A percentile compares a stretch with the other conserved stretches of the same genome.
Evolutionary conservation across 177 flowering plant genomes (phyloP).

Genomic region (Tripterygium wilfordii): DNA sequence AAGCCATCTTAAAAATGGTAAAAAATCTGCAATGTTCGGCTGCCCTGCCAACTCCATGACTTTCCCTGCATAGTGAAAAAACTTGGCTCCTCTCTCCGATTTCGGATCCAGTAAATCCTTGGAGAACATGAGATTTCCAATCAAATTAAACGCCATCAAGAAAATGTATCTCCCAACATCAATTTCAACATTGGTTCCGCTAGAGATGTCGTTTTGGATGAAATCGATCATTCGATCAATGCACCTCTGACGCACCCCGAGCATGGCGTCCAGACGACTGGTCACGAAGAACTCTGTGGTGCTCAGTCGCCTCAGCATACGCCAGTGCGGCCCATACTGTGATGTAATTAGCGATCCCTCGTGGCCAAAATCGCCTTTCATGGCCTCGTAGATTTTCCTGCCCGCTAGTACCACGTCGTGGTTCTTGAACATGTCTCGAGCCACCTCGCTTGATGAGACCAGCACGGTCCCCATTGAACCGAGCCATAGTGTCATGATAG

Average conservation of each 20-base stretch:
- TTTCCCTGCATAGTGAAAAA: constrained; percentile 37
- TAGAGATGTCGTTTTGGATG: constrained; percentile 28
- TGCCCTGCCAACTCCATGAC: constrained; percentile 51
- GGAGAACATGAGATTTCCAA: constrained; percentile 55
- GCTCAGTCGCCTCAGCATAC: constrained; percentile 41
- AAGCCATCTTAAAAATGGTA: constrained; percentile 42
- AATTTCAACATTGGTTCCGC: constrained; percentile 20
- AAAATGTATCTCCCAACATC: constrained; percentile 51
- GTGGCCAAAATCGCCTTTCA: constrained; percentile 36
- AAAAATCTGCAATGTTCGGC: constrained; percentile 62
- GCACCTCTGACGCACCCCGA: constrained; percentile 26
- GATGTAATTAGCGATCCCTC: constrained; percentile 55
- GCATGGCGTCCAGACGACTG: constrained; percentile 46
- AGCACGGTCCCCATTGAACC: constrained; percentile 59
- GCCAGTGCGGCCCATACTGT: constrained; percentile 58
- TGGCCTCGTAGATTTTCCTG: constrained; percentile 48
- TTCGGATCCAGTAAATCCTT: constrained; percentile 48
- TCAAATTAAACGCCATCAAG: constrained; percentile 51
- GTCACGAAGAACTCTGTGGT: constrained; percentile 46
- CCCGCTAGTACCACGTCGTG: constrained; percentile 49
- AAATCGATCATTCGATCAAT: constrained; percentile 38
- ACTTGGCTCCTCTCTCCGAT: constrained; percentile 42
- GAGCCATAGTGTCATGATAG: constrained; percentile 49
- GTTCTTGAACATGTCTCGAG: constrained; percentile 51
- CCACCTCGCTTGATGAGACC: constrained; percentile 36